Percentiles rank a stretch among this genome's conserved stretches.
Conservation (phyloP, 768 basidiomycete genomes). For the Mycena kentingensis region DNA sequence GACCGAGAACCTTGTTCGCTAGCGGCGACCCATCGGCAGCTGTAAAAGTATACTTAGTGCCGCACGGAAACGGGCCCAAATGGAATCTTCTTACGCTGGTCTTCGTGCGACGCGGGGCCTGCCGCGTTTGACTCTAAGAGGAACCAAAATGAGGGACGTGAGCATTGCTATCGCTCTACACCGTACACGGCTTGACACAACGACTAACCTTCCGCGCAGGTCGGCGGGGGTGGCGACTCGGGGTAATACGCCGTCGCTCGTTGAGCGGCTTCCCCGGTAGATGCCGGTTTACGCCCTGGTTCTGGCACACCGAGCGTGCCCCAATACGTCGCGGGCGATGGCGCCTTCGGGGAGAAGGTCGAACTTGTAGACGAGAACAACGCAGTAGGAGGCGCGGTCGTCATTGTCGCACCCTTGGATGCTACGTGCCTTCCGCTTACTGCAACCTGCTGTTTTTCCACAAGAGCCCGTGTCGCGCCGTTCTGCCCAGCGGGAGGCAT, state of each 20-base stretch:
- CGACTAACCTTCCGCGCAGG: slow-evolving; percentile 15
- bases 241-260: slow-evolving; percentile 2
- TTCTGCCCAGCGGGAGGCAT: slow-evolving; percentile 53
- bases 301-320: slow-evolving; percentile 14
- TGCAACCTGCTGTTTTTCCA: slow-evolving; percentile 46
- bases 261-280: background rate
- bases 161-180: background rate
- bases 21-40: slow-evolving; percentile 11
- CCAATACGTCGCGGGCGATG: slow-evolving; percentile 20
- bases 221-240: slow-evolving; percentile 7
- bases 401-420: slow-evolving; percentile 21
- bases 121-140: slow-evolving; percentile 1
- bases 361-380: slow-evolving; percentile 16
- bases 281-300: slow-evolving; percentile 1
- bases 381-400: background rate
- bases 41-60: background rate
- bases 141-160: background rate
- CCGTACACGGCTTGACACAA: no score
- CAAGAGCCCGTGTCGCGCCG: slow-evolving; percentile 42
- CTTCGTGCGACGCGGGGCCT: slow-evolving; percentile 6
- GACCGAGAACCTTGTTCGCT: slow-evolving; percentile 9
- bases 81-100: slow-evolving; percentile 9
- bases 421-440: slow-evolving; percentile 38
- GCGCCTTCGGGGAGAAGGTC: slow-evolving; percentile 11
- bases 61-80: background rate